A percentile compares a stretch with the other conserved stretches of the same genome.
These are phyloP conservation scores for Geotrichum ghanense DNA, from an alignment of 805 yeast species.

Conservation along the genomic window DNA sequence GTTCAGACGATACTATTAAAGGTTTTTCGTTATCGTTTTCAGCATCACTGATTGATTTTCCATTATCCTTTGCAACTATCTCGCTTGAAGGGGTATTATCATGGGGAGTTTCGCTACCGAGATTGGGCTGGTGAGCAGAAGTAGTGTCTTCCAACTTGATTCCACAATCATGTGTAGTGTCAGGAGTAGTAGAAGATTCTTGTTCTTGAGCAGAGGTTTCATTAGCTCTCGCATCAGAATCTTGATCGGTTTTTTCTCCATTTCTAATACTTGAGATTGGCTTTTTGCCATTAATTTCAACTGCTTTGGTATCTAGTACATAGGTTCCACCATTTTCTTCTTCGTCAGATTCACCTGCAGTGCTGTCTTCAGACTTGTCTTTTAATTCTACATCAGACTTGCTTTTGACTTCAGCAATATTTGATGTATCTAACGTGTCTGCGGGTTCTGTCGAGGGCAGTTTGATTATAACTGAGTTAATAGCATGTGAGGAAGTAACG, in stretches of 20 bases:
- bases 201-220: no score
- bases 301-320: constrained; percentile 10
- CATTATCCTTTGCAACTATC: no score
- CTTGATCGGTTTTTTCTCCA: neutral
- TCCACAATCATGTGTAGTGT: neutral
- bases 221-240: neutral
- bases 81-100: no score
- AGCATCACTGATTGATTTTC: no score
- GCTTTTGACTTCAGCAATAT: no score
- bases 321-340: constrained; percentile 6
- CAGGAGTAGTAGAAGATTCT: no score
- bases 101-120: no score
- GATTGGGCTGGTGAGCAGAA: no score
- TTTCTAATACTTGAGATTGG: no score
- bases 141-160: neutral
- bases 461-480: constrained; percentile 9
- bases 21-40: no score
- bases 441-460: constrained; percentile 11
- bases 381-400: no score
- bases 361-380: neutral
- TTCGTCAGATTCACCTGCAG: neutral
- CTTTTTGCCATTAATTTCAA: constrained; percentile 24
- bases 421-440: neutral
- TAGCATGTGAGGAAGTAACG: constrained; percentile 8
- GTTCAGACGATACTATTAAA: no score